A percentile compares a stretch with the other conserved stretches of the same genome.
These are phyloP conservation scores for Penicillium sp. DNA, from an alignment of 2,329 filamentous ascomycete species.

Conservation along the genomic window DNA sequence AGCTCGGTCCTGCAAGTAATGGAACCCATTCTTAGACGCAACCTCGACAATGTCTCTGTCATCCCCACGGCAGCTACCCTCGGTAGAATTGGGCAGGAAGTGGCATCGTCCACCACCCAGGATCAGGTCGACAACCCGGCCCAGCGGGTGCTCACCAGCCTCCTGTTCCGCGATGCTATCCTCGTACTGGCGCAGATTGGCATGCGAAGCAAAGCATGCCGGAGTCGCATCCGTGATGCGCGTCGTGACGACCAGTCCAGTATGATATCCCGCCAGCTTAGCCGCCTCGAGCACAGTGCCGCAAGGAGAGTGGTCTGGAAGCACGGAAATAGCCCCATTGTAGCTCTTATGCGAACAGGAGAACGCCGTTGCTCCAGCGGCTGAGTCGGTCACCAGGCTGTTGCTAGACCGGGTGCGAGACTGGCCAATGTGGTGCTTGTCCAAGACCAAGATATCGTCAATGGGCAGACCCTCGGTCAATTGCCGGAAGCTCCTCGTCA, in stretches of 20 bases:
- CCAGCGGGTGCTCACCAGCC: constrained; percentile 82
- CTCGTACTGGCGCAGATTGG: constrained; percentile 75
- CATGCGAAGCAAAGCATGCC: constrained; percentile 90
- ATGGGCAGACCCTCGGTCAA: constrained; percentile 70
- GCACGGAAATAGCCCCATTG: constrained; percentile 90
- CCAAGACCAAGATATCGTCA: constrained; percentile 75
- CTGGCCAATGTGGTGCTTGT: constrained; percentile 86
- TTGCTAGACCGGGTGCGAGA: constrained; percentile 82
- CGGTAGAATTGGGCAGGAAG: constrained; percentile 80
- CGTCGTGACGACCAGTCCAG: constrained; percentile 92
- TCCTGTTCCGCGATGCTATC: constrained; percentile 92
- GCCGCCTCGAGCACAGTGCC: constrained; percentile 93
- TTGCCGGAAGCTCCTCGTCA: constrained; percentile 87
- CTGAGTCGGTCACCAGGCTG: constrained; percentile 89
- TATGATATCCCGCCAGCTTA: constrained; percentile 87
- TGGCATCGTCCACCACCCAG: constrained; percentile 91
- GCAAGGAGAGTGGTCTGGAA: constrained; percentile 82
- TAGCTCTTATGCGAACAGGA: constrained; percentile 92
- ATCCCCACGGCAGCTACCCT: constrained; percentile 80
- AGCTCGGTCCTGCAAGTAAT: constrained; percentile 70
- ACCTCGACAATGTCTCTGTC: constrained; percentile 72
- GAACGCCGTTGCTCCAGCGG: constrained; percentile 96
- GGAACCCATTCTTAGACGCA: constrained; percentile 78
- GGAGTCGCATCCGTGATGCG: constrained; percentile 94
- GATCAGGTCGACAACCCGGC: constrained; percentile 86